phyloP scores from a whole-genome alignment of 768 basidiomycete genomes.

The Galerina sulciceps region DNA sequence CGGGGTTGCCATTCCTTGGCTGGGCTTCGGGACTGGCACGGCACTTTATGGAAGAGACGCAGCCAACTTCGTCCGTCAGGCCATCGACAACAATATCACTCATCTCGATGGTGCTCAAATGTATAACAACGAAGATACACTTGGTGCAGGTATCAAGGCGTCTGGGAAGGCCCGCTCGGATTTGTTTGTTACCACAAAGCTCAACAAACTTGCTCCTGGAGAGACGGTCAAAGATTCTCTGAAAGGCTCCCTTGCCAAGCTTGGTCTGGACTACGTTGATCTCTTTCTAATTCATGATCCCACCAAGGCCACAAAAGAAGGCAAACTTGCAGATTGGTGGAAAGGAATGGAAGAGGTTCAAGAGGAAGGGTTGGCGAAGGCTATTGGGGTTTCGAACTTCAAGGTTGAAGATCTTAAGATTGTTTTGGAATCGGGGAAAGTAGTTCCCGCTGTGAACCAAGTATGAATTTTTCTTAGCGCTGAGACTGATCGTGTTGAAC shows the following conservation, averaged over 20 bases:
- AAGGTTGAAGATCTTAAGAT: conserved; percentile 54
- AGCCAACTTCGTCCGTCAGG: conserved; percentile 39
- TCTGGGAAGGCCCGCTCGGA: conserved; percentile 56
- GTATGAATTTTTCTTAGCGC: conserved; percentile 30
- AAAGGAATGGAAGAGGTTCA: conserved; percentile 62
- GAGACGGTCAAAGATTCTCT: conserved; percentile 54
- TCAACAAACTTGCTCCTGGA: conserved; percentile 44
- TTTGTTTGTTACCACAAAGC: conserved; percentile 68
- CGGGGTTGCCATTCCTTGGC: conserved; percentile 54
- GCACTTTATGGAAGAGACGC: conserved; percentile 53
- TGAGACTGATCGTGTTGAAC: not conserved
- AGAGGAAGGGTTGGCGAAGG: conserved; percentile 47
- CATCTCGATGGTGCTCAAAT: conserved; percentile 70
- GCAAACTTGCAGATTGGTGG: conserved; percentile 58
- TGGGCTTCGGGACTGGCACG: conserved; percentile 68
- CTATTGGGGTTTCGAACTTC: conserved; percentile 78
- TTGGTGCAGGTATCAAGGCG: conserved; percentile 53
- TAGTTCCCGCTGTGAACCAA: conserved; percentile 75
- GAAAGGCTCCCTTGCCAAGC: conserved; percentile 54
- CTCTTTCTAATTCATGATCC: conserved; percentile 66
- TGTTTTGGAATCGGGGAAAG: conserved; percentile 51
- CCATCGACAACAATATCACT: conserved; percentile 59
- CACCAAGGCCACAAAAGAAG: conserved; percentile 34
- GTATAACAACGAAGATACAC: conserved; percentile 58
- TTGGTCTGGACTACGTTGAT: conserved; percentile 60